Base-by-base conservation (phyloP, 768 basidiomycete species). In the Neoboletus magnificus region DNA sequence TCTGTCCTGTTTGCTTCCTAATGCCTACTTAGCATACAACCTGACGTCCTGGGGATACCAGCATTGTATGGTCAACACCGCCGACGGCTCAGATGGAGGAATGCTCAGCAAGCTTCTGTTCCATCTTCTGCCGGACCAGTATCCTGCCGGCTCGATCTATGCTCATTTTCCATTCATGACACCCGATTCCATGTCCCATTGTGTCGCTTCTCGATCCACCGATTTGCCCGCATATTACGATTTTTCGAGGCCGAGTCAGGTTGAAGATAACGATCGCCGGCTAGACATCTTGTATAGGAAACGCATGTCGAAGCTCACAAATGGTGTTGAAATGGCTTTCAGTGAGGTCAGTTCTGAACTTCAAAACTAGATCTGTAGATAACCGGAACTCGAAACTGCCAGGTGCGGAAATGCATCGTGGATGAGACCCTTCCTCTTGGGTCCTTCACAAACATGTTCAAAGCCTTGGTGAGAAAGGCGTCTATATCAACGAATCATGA, bases 141-240 rank as follows among this genome's bases (percentile, higher is more conserved):
- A 87, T 69, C 81, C 83, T 12, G 72, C 77, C 23, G 77, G 80
- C 16, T 87, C 84, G 12, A 77, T 78, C 3, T 89, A 90, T 62
- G 89, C 83, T 2, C 85, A 87, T 65, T 93, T 93, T 79, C 91
- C 92, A 11, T 87, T 94, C 79, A 65, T 87, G 63, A 81, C 80
- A 5, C 90, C 91, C 5, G 55, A 62, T 25, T 71, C 66, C 52
- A 67, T 32, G 64, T 65, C 18, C 71, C 59, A 54, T 79, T 85
- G 76, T 66, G 78, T 87, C 55, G 55, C 54, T 43, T 65, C 74
- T 46, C 66, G 67, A 48, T 67, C 54, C 50, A 61, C 50, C 7
- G 61, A 65, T 11, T 51, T 73, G 9, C 74, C 72, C 40, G 58
- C 69, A 3, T 75, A 82, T 59, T 91, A 91, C 62, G 71, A 67